Conservation (phyloP, 176 grass and related monocot genomes). For the Zizania latifolia region DNA sequence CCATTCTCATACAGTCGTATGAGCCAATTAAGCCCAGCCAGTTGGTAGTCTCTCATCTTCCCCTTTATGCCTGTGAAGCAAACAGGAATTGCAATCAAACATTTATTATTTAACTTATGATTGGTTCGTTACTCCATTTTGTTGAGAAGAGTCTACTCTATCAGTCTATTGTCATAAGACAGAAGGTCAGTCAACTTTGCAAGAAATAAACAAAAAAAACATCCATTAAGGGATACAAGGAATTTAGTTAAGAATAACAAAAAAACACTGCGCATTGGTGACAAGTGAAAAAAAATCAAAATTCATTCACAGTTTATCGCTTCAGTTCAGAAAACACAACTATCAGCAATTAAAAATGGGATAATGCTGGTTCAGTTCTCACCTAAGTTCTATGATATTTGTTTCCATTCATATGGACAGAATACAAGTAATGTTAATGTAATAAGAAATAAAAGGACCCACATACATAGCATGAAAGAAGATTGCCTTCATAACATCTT, state of each 20-base stretch:
- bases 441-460: background rate
- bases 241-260: background rate
- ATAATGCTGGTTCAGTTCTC: background rate
- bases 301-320: background rate
- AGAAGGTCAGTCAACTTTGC: background rate
- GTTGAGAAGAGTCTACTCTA: background rate
- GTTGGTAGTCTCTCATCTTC: slow-evolving; percentile 95
- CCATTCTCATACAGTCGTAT: slow-evolving; percentile 96
- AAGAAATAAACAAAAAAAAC: background rate
- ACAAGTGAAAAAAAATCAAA: background rate
- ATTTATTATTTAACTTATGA: slow-evolving; percentile 14
- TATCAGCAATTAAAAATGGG: background rate
- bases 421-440: background rate
- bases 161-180: too few species aligned
- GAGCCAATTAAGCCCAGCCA: slow-evolving; percentile 98
- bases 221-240: background rate
- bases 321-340: background rate
- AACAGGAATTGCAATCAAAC: background rate
- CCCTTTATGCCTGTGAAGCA: slow-evolving; percentile 77
- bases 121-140: background rate
- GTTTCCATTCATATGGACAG: background rate
- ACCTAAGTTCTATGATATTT: background rate
- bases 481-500: background rate
- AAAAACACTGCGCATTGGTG: background rate
- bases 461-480: background rate